Percentiles rank a stretch among this genome's conserved stretches.
Evolutionary conservation across 2,329 filamentous ascomycete genomes (phyloP).

Genomic region (Leptographium wingfieldii): DNA sequence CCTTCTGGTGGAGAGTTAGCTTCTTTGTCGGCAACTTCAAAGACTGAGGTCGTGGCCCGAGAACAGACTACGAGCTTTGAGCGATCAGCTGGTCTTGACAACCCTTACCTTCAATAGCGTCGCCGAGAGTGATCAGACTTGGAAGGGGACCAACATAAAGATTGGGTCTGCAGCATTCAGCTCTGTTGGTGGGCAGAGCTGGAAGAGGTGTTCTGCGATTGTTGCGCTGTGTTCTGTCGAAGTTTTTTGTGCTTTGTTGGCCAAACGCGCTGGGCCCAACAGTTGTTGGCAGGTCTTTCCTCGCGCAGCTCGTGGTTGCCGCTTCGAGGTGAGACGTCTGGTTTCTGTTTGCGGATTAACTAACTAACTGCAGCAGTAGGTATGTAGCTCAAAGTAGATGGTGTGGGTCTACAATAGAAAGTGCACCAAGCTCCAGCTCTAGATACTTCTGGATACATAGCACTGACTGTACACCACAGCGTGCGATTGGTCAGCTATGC

Average conservation of each 20-base stretch:
- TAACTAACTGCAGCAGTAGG: background rate
- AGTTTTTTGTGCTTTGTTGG: background rate
- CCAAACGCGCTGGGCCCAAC: background rate
- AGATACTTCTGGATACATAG: background rate
- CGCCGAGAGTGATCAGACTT: background rate
- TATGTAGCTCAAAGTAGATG: background rate
- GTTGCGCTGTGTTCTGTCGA: background rate
- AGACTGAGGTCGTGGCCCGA: background rate
- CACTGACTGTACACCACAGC: background rate
- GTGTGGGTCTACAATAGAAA: background rate
- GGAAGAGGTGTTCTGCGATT: background rate
- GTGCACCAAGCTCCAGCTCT: background rate
- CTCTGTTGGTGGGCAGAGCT: background rate
- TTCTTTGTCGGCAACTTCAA: background rate
- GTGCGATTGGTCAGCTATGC: background rate
- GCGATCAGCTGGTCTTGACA: background rate
- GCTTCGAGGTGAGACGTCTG: background rate
- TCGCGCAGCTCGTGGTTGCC: constrained; percentile 1
- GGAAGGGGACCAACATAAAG: background rate
- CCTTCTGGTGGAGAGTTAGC: background rate
- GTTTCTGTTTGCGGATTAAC: constrained; percentile 3
- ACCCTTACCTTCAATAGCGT: background rate
- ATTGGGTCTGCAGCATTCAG: background rate
- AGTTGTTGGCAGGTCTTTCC: constrained; percentile 1
- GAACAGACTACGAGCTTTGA: background rate